These are phyloP conservation scores for Tilletiaria anomala DNA, from an alignment of 1,284 basidiomycete genomes.

Conservation along the genomic window DNA sequence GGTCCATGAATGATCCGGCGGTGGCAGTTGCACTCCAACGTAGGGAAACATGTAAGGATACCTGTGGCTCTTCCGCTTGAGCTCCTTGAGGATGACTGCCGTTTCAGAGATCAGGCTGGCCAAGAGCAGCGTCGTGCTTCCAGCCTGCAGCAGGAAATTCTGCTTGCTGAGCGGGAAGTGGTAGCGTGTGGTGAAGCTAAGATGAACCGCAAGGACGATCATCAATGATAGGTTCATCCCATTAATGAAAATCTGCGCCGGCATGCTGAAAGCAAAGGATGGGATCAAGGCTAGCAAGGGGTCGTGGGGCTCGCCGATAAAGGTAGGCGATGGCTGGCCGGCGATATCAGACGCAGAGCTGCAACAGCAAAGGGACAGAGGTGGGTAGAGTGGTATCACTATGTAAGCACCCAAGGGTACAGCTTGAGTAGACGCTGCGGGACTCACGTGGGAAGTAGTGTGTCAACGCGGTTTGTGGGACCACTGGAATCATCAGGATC, in stretches of 20 bases:
- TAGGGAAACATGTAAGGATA: constrained; percentile 97
- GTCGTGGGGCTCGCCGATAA: not conserved
- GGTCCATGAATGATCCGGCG: constrained; percentile 60
- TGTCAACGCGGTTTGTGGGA: too few relatives aligned
- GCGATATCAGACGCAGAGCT: too few relatives aligned
- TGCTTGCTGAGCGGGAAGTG: constrained; percentile 83
- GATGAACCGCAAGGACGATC: constrained; percentile 73
- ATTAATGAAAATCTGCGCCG: constrained; percentile 74
- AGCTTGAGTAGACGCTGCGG: too few relatives aligned
- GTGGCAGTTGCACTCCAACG: constrained; percentile 54
- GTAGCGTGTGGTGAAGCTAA: constrained; percentile 87
- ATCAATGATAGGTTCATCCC: constrained; percentile 78
- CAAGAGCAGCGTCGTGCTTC: constrained; percentile 64
- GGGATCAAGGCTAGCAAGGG: constrained; percentile 24
- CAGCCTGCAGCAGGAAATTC: constrained; percentile 79
- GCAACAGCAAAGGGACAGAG: too few relatives aligned
- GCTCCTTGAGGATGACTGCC: constrained; percentile 52
- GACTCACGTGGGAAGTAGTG: too few relatives aligned
- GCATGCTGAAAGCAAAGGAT: constrained; percentile 58
- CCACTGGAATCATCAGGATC: too few relatives aligned
- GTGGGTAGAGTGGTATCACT: too few relatives aligned
- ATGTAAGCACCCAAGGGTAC: too few relatives aligned
- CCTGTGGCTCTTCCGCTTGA: constrained; percentile 51
- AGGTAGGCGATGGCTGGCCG: too few relatives aligned
- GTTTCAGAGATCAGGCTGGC: constrained; percentile 28